Evolutionary conservation across 805 yeast species (phyloP).

Genomic region (Wickerhamiella parazyma): DNA sequence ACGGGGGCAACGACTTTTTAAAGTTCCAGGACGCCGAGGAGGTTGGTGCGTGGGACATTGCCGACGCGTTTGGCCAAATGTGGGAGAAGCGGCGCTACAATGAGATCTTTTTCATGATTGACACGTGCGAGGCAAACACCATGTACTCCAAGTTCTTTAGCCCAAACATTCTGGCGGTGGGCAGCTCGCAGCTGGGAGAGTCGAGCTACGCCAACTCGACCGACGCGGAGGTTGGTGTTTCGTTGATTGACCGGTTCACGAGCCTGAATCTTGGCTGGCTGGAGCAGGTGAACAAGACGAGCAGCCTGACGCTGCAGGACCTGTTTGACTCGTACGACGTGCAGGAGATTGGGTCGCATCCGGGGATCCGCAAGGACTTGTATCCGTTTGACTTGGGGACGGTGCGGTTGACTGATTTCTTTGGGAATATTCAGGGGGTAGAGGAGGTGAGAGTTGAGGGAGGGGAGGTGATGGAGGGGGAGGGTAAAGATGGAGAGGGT

Average conservation of each 20-base stretch:
- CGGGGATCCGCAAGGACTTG: slow-evolving; percentile 82
- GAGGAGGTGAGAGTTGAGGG: slow-evolving; percentile 33
- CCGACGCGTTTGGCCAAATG: slow-evolving; percentile 97
- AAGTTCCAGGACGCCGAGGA: slow-evolving; percentile 98
- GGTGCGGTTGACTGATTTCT: slow-evolving; percentile 79
- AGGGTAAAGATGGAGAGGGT: background rate
- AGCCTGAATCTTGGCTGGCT: slow-evolving; percentile 79
- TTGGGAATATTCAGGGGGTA: slow-evolving; percentile 80
- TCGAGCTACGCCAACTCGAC: slow-evolving; percentile 92
- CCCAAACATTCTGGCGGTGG: slow-evolving; percentile 85
- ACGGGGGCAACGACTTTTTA: slow-evolving; percentile 94
- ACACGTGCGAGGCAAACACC: slow-evolving; percentile 97
- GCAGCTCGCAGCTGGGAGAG: slow-evolving; percentile 77
- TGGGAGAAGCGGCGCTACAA: slow-evolving; percentile 88
- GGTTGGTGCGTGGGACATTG: slow-evolving; percentile 85
- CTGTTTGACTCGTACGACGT: slow-evolving; percentile 73
- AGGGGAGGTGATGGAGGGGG: background rate
- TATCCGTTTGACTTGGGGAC: slow-evolving; percentile 51
- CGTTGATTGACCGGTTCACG: slow-evolving; percentile 93
- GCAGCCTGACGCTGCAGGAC: slow-evolving; percentile 64
- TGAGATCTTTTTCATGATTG: slow-evolving; percentile 94
- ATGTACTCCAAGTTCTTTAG: slow-evolving; percentile 89
- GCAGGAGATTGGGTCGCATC: slow-evolving; percentile 77
- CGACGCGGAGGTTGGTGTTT: slow-evolving; percentile 91
- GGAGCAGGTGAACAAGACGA: slow-evolving; percentile 52